Evolutionary conservation across 2,329 filamentous ascomycete genomes (phyloP), one percentile per base, ranked within the genome.

Genomic region (Sordariomycetes sp.): DNA sequence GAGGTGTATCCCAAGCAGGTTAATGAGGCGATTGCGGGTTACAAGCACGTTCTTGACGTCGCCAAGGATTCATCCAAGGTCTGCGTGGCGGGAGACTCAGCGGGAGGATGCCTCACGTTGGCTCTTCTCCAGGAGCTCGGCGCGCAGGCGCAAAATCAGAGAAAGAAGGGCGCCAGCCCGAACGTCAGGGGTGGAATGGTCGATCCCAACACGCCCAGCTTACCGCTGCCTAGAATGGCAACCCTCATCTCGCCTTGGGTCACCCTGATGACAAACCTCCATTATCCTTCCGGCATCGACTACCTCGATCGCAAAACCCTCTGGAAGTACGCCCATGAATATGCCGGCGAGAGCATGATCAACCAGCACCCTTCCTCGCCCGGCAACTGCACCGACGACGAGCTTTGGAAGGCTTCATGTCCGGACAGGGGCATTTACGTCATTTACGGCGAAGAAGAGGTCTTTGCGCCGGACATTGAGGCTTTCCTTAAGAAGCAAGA

Each of bases 241-340:
- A 66, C 79, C 16, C 64, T 92, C 39, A 84, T 94, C 39, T 88
- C 82, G 8, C 86, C 86, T 0, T 93, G 86, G 86, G 68, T 79
- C 10, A 82, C 79, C 2, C 71, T 93, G 26, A 65, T 85, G 25
- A 86, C 82, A 1, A 58, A 64, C 6, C 69, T 73, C 34, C 80
- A 88, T 46, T 66, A 65, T 34, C 76, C 82, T 43, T 90, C 82
- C 1, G 52, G 61, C 4, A 84, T 80, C 43, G 86, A 93, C 54
- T 94, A 83, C 49, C 69, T 93, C 23, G 75, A 86, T 46, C 66
- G 69, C 14, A 57, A 69, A 12, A 78, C 68, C 34, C 63, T 93
- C 19, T 75, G 80, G 53, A 63, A 65, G 8, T 92, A 88, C 48
- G 86, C 80, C 1, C 61, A 66, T 10, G 74, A 82, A 46, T 92